Base-by-base conservation (phyloP, 2,329 filamentous ascomycete species). In the Cytospora schulzeri region DNA sequence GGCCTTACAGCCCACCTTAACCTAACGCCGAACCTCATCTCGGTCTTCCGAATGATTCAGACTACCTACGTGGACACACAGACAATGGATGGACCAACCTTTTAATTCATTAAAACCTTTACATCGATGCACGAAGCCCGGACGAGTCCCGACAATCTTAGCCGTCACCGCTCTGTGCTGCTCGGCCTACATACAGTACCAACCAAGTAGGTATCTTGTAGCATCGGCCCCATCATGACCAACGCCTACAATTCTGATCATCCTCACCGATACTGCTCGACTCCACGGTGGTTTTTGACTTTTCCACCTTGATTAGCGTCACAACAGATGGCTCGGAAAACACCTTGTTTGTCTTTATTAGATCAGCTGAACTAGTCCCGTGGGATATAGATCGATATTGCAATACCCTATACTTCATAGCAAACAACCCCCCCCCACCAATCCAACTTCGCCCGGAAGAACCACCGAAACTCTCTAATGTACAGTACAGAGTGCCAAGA, bases 401-500 rank as follows among this genome's bases (percentile, higher is more conserved):
- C 26, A 56, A 24, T 22, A n/a, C 35, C 60, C 29, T 62, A 62
- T 62, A 62, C 60, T 8, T 56, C 48, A 54, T 38, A 62, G 35
- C 28, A n/a, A 38, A 62, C 48, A 41, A 31, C 26, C 60, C 22
- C 50, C n/a, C 38, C 38, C 35, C 29, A 61, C 65, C 45, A 22
- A 65, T 62, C 62, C 62, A 60, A 57, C 29, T 61, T 58, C 31
- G 57, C 58, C 50, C 58, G 26, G 52, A 26, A 51, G 51, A 31
- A 62, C 54, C 38, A 29, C 57, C 33, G 33, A 35, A 35, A 35
- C 33, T 35, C 33, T 35, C 57, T 66, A 66, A 22, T 65, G 60
- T 66, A 65, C 59, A 65, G 31, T 51, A 56, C 41, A 45, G 48
- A 67, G 65, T 62, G 65, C 65, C 65, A 28, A 60, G 55, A 64